A percentile compares a stretch with the other conserved stretches of the same genome.
These are phyloP conservation scores for Diaporthe vaccinii DNA, from an alignment of 2,329 filamentous ascomycete species.

Conservation along the genomic window DNA sequence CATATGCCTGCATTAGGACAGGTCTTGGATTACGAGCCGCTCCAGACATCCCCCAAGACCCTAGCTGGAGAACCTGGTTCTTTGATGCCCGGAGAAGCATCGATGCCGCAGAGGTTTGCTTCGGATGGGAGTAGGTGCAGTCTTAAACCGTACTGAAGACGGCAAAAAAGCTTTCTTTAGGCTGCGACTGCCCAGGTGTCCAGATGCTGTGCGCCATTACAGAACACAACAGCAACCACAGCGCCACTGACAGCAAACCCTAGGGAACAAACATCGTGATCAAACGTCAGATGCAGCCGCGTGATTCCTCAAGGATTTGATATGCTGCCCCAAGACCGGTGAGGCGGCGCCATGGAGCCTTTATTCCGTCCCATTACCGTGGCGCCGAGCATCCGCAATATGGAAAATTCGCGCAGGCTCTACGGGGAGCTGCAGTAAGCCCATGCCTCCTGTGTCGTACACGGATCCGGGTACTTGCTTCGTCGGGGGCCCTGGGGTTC, in stretches of 20 bases:
- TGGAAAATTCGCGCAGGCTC: constrained; percentile 11
- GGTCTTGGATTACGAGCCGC: constrained; percentile 3
- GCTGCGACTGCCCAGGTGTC: not conserved
- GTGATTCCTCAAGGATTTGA: not conserved
- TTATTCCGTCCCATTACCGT: constrained; percentile 12
- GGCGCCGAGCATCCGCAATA: constrained; percentile 11
- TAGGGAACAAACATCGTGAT: not conserved
- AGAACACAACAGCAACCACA: not conserved
- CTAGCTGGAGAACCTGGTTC: not conserved
- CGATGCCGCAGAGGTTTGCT: not conserved
- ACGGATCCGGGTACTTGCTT: constrained; percentile 31
- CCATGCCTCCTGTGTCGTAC: constrained; percentile 38
- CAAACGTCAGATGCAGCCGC: not conserved
- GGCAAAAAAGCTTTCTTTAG: too few relatives aligned
- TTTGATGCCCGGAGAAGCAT: not conserved
- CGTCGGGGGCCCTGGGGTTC: constrained; percentile 21
- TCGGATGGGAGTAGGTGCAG: not conserved
- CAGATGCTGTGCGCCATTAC: not conserved
- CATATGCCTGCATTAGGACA: not conserved
- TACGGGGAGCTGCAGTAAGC: constrained; percentile 35
- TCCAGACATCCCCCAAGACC: not conserved
- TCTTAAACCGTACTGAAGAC: not conserved
- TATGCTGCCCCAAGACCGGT: constrained; percentile 3
- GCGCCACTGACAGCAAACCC: not conserved
- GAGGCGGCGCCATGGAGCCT: not conserved